Evolutionary conservation across 495 filamentous ascomycete genomes (phyloP).

Genomic region (Aspergillus mulundensis): DNA sequence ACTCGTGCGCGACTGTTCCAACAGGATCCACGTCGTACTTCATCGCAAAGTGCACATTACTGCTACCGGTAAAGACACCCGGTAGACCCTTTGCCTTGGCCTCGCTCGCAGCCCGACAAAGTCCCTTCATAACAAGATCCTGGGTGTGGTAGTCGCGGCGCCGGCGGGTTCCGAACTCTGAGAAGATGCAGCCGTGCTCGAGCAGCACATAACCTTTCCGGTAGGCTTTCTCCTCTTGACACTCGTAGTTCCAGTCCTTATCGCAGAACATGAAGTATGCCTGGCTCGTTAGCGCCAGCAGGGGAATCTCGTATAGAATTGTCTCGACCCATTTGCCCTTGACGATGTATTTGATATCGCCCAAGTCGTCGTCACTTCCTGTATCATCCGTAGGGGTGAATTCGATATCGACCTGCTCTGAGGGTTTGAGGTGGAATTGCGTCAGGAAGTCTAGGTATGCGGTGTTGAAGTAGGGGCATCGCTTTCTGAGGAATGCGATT

Average conservation of each 20-base stretch:
- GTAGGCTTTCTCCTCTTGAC: constrained; percentile 78
- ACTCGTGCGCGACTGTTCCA: constrained; percentile 95
- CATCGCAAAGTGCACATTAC: constrained; percentile 97
- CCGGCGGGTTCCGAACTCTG: constrained; percentile 88
- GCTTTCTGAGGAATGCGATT: constrained; percentile 66
- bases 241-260: constrained; percentile 78
- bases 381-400: constrained; percentile 65
- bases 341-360: constrained; percentile 68
- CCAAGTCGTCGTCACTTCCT: constrained; percentile 63
- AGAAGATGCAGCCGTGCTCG: constrained; percentile 78
- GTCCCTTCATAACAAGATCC: constrained; percentile 80
- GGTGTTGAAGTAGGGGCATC: constrained; percentile 76
- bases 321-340: constrained; percentile 89
- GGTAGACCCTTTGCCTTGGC: constrained; percentile 54
- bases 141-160: constrained; percentile 93
- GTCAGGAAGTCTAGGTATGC: constrained; percentile 76
- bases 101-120: constrained; percentile 68
- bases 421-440: constrained; percentile 73
- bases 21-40: constrained; percentile 76
- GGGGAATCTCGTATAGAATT: constrained; percentile 94
- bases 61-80: constrained; percentile 80
- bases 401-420: constrained; percentile 68
- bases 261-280: constrained; percentile 96
- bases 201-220: constrained; percentile 73
- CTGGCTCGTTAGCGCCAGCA: constrained; percentile 87